Evolutionary conservation across 768 basidiomycete species (phyloP).

Genomic region (Amylocystis lapponica): DNA sequence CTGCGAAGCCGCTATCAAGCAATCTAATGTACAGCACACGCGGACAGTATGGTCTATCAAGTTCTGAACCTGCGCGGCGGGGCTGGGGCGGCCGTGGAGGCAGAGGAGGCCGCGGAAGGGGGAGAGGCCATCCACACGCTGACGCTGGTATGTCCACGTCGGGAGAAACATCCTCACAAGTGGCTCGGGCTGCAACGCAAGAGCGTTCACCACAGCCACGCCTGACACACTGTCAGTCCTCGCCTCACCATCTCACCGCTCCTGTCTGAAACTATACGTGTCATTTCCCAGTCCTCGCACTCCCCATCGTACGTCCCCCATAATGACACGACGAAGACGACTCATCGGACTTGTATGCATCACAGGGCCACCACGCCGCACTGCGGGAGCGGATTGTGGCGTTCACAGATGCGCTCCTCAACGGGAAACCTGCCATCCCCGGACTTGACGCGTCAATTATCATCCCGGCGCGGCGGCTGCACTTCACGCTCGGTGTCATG

Average conservation of each 20-base stretch:
- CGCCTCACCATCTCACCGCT: not conserved
- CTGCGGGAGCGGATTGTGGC: constrained; percentile 21
- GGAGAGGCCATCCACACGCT: not conserved
- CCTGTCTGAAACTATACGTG: not conserved
- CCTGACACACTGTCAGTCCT: constrained; percentile 15
- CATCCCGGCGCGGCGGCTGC: constrained; percentile 51
- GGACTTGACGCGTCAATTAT: constrained; percentile 61
- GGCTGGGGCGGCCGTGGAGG: too few species aligned
- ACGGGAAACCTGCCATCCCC: constrained; percentile 24
- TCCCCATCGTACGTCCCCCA: constrained; percentile 13
- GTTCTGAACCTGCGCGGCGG: too few species aligned
- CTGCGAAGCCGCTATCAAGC: too few species aligned
- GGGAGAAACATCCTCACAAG: too few species aligned
- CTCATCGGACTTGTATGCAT: not conserved
- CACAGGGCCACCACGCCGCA: constrained; percentile 26
- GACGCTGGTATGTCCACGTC: too few species aligned
- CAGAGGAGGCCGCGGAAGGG: not conserved
- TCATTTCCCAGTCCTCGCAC: constrained; percentile 11
- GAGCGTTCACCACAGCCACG: constrained; percentile 5
- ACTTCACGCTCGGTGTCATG: constrained; percentile 76
- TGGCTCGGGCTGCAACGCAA: not conserved
- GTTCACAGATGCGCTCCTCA: constrained; percentile 27
- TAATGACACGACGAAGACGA: not conserved
- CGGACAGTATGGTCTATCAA: too few species aligned
- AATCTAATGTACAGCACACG: too few species aligned